Base-by-base conservation (phyloP, 805 yeast genomes). In the Dipodascus geniculatus region DNA sequence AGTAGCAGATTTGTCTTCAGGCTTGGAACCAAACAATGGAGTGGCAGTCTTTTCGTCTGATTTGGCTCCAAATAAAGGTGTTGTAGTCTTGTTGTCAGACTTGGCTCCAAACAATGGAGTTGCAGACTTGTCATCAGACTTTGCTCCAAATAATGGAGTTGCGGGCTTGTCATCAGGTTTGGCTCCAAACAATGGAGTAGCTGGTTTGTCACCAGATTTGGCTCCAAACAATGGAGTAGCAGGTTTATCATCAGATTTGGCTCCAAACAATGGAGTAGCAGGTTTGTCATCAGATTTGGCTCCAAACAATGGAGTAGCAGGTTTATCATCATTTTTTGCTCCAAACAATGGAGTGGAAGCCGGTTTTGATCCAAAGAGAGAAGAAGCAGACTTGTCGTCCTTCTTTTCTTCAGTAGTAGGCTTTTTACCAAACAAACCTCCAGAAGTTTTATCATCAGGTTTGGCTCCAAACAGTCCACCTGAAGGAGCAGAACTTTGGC, bases 141-240 rank as follows among this genome's bases (percentile, higher is more conserved):
- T 23, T 20, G 47, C 28, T 11, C 65, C 64, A 51, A 61, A 60
- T 17, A 54, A 50, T 31, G 51, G 52, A 14, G 55, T 54, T 2
- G 56, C 22, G 22, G 57, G 50, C 48, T 52, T 20, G 33, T 50
- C 53, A 23, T 42, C 50, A 8, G 42, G 23, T 33, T 50, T n/a
- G 11, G 50, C 42, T 11, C 65, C 64, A 51, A 61, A 60, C 22
- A 54, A 50, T 31, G 51, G 52, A 11, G 55, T 54, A 4, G 56
- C 24, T 23, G 57, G 49, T 49, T 50, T n/a, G 42, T 49, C 48
- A 44, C 53, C 50, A 2, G 59, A 44, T 51, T 53, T 55, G 9
- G 58, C 42, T 42, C 61, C 61, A 48, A 57, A 57, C 42, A 54
- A 42, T 28, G 56, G 48, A 14, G 57, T 23, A 23, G 44, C 6